Conservation (phyloP, 257 asterid genomes). For the Solanum ahanhuiri region DNA sequence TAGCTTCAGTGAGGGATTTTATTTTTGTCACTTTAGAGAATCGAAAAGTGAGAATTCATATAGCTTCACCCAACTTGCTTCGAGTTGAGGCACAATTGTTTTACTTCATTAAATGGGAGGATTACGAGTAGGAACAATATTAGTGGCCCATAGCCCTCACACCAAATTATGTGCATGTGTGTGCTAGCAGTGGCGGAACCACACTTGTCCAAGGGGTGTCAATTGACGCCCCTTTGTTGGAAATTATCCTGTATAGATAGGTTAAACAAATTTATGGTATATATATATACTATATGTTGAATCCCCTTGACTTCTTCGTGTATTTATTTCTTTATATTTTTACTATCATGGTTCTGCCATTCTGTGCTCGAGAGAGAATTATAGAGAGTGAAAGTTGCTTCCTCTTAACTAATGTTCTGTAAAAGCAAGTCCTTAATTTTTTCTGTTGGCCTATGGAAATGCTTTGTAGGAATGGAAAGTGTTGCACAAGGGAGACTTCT, state of each 20-base stretch:
- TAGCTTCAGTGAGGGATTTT: not conserved
- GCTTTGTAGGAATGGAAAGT: slow-evolving; percentile 48
- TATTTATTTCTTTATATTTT: not conserved
- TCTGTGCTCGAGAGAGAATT: not conserved
- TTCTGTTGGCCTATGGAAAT: not conserved
- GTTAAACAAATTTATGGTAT: too few species aligned
- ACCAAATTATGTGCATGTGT: not conserved
- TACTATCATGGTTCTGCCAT: not conserved
- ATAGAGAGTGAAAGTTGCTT: not conserved
- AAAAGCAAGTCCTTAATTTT: not conserved
- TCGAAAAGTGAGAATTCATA: not conserved
- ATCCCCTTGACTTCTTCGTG: not conserved
- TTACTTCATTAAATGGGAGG: not conserved
- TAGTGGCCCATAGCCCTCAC: not conserved
- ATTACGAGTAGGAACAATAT: not conserved
- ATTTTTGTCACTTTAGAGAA: not conserved
- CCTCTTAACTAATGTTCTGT: not conserved
- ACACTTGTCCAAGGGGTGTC: not conserved
- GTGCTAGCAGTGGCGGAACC: not conserved
- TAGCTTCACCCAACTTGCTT: not conserved
- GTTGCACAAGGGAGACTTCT: slow-evolving; percentile 48
- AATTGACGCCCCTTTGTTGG: not conserved
- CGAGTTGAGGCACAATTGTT: not conserved
- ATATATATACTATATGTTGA: not conserved
- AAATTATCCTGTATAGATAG: not conserved